phyloP scores from a whole-genome alignment of 495 filamentous ascomycete genomes.

The Emericellopsis terricola region DNA sequence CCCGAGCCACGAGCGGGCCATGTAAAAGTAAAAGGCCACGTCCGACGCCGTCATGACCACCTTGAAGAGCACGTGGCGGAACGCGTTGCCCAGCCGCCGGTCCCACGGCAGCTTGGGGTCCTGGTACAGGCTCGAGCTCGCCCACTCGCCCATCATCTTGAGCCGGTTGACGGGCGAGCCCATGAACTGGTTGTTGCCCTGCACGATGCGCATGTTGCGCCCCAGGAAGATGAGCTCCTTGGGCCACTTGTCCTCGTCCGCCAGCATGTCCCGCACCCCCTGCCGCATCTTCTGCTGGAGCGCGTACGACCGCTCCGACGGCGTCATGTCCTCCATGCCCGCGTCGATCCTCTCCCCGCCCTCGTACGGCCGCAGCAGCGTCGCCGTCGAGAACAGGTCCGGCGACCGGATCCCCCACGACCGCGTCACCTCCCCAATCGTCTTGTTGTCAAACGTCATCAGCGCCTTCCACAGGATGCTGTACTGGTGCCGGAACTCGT shows the following conservation, averaged over 20 bases:
- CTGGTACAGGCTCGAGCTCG: constrained; percentile 58
- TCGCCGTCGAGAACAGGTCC: constrained; percentile 81
- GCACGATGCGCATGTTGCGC: constrained; percentile 84
- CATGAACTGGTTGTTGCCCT: constrained; percentile 47
- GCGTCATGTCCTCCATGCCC: constrained; percentile 32
- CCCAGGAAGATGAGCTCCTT: constrained; percentile 90
- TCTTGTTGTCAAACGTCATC: constrained; percentile 80
- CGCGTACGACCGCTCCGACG: constrained; percentile 54
- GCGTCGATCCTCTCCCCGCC: constrained; percentile 36
- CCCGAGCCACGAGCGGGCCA: constrained; percentile 54
- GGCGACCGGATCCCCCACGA: constrained; percentile 76
- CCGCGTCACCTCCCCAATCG: constrained; percentile 46
- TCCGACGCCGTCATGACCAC: constrained; percentile 63
- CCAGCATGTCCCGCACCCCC: constrained; percentile 66
- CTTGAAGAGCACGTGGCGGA: constrained; percentile 62
- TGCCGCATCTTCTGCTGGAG: constrained; percentile 73
- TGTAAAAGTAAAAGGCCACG: constrained; percentile 64
- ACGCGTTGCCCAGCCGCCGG: constrained; percentile 32
- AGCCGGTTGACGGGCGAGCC: constrained; percentile 88
- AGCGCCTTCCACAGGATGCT: constrained; percentile 84
- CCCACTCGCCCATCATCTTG: constrained; percentile 89
- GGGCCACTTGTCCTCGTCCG: constrained; percentile 84
- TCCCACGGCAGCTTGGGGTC: constrained; percentile 22
- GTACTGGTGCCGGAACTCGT: constrained; percentile 76
- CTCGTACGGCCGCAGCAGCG: constrained; percentile 74